Conservation (phyloP, 1,284 basidiomycete species). For the Mycosarcoma mackinlayi region DNA sequence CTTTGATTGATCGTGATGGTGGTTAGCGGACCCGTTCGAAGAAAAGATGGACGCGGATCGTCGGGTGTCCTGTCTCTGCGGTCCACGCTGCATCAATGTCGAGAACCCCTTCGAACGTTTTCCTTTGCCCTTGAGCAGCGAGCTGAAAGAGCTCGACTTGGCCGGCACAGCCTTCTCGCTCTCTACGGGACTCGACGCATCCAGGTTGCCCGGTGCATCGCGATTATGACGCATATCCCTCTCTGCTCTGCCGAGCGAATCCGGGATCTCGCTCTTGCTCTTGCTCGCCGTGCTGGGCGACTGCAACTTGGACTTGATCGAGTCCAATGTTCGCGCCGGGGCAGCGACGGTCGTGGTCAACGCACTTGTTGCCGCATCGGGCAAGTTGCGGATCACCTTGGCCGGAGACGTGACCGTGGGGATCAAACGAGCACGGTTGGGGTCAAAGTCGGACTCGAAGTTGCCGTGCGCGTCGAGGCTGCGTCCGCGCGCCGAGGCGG, state of each 20-base stretch:
- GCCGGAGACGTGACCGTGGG: slow-evolving; percentile 14
- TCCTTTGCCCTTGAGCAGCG: slow-evolving; percentile 5
- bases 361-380: slow-evolving; percentile 19
- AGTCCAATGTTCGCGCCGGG: slow-evolving; percentile 23
- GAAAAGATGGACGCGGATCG: neutral
- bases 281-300: slow-evolving; percentile 28
- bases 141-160: slow-evolving; percentile 16
- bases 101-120: neutral
- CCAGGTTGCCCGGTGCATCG: slow-evolving; percentile 20
- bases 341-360: slow-evolving; percentile 26
- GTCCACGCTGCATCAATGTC: slow-evolving; percentile 15
- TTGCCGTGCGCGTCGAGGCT: slow-evolving; percentile 23
- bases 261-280: slow-evolving; percentile 38
- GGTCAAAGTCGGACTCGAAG: slow-evolving; percentile 15
- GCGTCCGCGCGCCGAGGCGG: slow-evolving; percentile 13
- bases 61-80: slow-evolving; percentile 1
- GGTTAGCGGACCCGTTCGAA: neutral
- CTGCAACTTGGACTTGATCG: slow-evolving; percentile 35
- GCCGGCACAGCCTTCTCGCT: neutral
- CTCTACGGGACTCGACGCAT: neutral
- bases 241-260: slow-evolving; percentile 19
- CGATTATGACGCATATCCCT: slow-evolving; percentile 27
- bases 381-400: slow-evolving; percentile 24
- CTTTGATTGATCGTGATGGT: slow-evolving; percentile 6
- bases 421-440: slow-evolving; percentile 2